Evolutionary conservation across 2,329 filamentous ascomycete genomes (phyloP).

Genomic region (Sarocladium kiliense): DNA sequence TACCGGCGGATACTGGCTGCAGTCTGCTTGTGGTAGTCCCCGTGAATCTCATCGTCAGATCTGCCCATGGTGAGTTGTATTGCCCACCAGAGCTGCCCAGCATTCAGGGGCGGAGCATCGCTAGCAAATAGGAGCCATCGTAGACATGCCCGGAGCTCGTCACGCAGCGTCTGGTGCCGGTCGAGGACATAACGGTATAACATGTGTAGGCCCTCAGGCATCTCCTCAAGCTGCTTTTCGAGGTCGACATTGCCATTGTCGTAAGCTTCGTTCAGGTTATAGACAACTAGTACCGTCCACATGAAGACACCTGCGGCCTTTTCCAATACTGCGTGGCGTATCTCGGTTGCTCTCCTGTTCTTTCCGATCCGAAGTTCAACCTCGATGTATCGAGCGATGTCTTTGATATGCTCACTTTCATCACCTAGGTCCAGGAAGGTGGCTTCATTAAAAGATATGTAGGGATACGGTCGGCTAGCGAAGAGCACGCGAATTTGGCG

Average conservation of each 20-base stretch:
- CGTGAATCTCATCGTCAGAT: background rate
- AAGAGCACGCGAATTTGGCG: background rate
- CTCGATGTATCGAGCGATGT: background rate
- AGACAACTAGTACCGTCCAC: conserved; percentile 35
- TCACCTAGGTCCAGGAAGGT: background rate
- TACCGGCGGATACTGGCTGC: background rate
- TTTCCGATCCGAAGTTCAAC: background rate
- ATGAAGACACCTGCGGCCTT: conserved; percentile 19
- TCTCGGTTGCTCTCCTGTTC: conserved; percentile 9
- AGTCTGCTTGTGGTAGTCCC: background rate
- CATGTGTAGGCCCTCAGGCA: too few species aligned
- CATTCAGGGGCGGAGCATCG: background rate
- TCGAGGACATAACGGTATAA: too few species aligned
- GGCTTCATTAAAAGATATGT: background rate
- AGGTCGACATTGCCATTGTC: conserved; percentile 17
- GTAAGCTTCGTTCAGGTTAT: conserved; percentile 31
- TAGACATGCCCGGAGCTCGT: too few species aligned
- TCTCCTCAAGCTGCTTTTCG: too few species aligned
- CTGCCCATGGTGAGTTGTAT: background rate
- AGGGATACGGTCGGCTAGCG: background rate
- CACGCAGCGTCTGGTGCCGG: too few species aligned
- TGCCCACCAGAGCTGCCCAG: background rate
- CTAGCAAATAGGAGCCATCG: background rate
- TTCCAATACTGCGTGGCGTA: background rate
- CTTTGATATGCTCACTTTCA: background rate